Base-by-base conservation (phyloP, 73 alveolate species). In the Paraurostyla sp. region DNA sequence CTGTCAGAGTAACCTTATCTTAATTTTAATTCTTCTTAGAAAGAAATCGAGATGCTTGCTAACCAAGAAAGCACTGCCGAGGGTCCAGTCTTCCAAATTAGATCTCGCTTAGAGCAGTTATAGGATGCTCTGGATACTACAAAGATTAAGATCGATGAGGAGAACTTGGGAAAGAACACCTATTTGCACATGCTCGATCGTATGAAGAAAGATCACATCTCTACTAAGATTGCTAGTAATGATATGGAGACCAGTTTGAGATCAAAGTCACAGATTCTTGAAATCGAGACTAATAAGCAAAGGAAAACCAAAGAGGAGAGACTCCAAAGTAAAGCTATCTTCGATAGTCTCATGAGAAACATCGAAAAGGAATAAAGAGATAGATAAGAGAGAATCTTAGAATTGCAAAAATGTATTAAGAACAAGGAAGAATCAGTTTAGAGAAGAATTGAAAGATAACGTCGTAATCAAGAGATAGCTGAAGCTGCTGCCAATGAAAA, bases 401-500 rank as follows among this genome's bases (percentile, higher is more conserved):
- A 41, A 33, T 80, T 92, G 25, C 56, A 86, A 32, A 65, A 82
- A 57, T 91, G 91, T 25, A 87, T 80, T 38, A 40, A 76, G 63
- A 81, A 86, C 90, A 87, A 84, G 50, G 93, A 92, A 43, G 93
- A 92, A 25, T 52, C 83, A 0, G 88, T 80, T 35, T 40, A 89
- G 41, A 85, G 92, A 56, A 40, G 94, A 3, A 80, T 85, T n/a
- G 94, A 81, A 41, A 49, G 97, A 32, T 50, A 57, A 38, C 56
- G 91, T 7, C 45, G 92, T 38, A 85, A 92, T 16, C 71, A 81
- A 80, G 97, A 92, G 50, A 87, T 92, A 18, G 97, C 97, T 27
- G 97, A 92, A 80, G 93, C 97, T 0, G 97, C 97, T 25, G 97
- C 97, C 33, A 88, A 92, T 30, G 97, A 92, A 43, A 91, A 92